Base-by-base conservation (phyloP, 805 yeast genomes). In the Vanderwaltozyma yarrowii region DNA sequence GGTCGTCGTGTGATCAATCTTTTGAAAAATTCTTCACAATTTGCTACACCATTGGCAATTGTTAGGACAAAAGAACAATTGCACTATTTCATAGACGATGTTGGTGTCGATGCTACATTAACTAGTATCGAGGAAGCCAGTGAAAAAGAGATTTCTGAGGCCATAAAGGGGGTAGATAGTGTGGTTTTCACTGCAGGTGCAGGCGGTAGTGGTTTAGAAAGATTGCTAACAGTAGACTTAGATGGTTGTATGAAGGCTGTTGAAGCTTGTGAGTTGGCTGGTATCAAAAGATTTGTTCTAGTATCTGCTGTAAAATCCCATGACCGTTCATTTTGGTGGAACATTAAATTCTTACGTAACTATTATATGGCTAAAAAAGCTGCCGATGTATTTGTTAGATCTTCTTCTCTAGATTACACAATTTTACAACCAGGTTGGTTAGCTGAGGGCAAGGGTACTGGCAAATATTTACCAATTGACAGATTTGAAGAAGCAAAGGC, bases 111-210 rank as follows among this genome's bases (percentile, higher is more conserved):
- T 10, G 61, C 71, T 4, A 47, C 58, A 11, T 54, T 64, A 11
- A 64, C 71, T 18, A 58, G 66, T 27, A 52, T 72, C 34, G 65
- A 65, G 26, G 61, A 62, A 7, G 51, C 64, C 1, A 45, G 58
- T 2, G 61, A 62, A 2, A 47, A 43, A 1, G 56, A 63, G 3
- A 51, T 76, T 24, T 56, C 65, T 0, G 43, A 50, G 2, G 60
- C 57, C 0, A 49, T 77, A 26, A 52, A 58, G 30, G 78, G 75
- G 3, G 65, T 62, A 27, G 74, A 73, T 45, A 75, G 76, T 8
- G 74, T 77, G 4, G 73, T 78, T 1, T 74, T 76, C 61, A 59
- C 71, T 29, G 82, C 80, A 0, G 83, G 83, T 8, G 74, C 80
- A 2, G 78, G 74, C 15, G 82, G 81, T 2, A 69, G 69, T 32